Conservation (phyloP, 805 yeast species). For the Debaryomyces tyrocola region DNA sequence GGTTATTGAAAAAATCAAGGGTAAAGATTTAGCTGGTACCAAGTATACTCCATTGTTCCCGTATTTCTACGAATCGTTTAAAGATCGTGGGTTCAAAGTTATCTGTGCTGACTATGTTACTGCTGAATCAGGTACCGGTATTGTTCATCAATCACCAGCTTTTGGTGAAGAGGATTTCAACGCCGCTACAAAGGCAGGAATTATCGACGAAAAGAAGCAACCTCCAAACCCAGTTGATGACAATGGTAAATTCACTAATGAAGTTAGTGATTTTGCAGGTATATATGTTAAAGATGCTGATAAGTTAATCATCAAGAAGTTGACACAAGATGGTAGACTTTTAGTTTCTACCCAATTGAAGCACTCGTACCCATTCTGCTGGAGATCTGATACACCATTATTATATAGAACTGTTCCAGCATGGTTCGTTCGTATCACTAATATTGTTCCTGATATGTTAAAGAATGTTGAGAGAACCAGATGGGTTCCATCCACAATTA, state of each 20-base stretch:
- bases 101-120: conserved; percentile 83
- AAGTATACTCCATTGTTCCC: conserved; percentile 82
- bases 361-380: conserved; percentile 99
- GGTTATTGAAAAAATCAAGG: conserved; percentile 76
- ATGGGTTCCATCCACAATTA: conserved; percentile 92
- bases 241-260: conserved; percentile 76
- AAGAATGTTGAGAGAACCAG: conserved; percentile 79
- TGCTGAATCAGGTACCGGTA: conserved; percentile 96
- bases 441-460: conserved; percentile 86
- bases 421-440: conserved; percentile 93
- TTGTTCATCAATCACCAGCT: conserved; percentile 97
- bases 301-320: conserved; percentile 78
- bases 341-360: conserved; percentile 78
- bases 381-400: conserved; percentile 99
- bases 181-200: conserved; percentile 73
- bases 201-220: conserved; percentile 62
- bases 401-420: conserved; percentile 96
- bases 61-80: conserved; percentile 73
- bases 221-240: conserved; percentile 98
- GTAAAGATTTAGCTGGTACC: conserved; percentile 75
- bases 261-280: conserved; percentile 76
- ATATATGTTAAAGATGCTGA: conserved; percentile 95
- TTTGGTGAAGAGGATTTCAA: conserved; percentile 98
- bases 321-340: conserved; percentile 75
- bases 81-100: conserved; percentile 80